Conservation (phyloP, 176 grass and related monocot genomes). For the Oryza meyeriana region DNA sequence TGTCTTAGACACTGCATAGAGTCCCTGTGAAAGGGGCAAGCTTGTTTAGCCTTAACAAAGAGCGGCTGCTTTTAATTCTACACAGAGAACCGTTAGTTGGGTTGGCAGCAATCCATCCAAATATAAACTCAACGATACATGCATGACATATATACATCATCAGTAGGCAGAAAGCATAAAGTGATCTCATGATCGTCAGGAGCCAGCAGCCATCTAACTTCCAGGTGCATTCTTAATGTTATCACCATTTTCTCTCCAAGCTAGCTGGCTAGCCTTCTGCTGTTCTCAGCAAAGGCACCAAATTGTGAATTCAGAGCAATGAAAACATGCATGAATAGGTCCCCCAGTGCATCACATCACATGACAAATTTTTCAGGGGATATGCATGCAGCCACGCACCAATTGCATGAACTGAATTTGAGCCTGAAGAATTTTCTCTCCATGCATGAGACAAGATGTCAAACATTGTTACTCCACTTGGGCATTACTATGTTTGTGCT, state of each 20-base stretch:
- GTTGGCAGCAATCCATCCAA: conserved; percentile 19
- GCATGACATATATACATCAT: not conserved
- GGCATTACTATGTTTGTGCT: not conserved
- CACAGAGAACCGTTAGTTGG: not conserved
- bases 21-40: not conserved
- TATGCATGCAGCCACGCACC: not conserved
- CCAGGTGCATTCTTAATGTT: not conserved
- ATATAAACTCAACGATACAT: not conserved
- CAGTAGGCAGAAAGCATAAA: not conserved
- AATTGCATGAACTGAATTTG: conserved; percentile 9
- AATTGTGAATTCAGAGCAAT: not conserved
- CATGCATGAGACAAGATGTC: not conserved
- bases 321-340: conserved; percentile 7
- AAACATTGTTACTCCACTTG: not conserved
- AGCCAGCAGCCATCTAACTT: not conserved
- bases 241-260: not conserved
- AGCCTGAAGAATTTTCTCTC: not conserved
- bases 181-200: not conserved
- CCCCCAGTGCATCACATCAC: not conserved
- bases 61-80: not conserved
- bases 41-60: not conserved
- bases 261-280: not conserved
- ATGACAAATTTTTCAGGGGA: not conserved
- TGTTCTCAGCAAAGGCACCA: not conserved
- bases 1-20: not conserved